Percentiles rank a stretch among this genome's conserved stretches.
Conservation (phyloP, 2,329 filamentous ascomycete genomes). For the Trichoderma lentiforme region DNA sequence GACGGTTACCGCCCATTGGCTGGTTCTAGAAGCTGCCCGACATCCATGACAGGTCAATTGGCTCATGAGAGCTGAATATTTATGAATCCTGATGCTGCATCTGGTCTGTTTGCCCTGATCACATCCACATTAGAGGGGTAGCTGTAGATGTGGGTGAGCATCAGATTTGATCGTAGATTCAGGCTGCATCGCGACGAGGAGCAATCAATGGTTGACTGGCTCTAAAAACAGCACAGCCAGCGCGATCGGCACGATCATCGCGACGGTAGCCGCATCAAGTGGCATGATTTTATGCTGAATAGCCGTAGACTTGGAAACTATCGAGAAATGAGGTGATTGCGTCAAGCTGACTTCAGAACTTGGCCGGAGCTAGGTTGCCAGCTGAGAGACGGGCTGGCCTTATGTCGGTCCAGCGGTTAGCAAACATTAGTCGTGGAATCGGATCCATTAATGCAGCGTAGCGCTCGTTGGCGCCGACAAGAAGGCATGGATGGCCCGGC, state of each 20-base stretch:
- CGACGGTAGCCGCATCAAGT: background rate
- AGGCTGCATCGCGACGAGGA: background rate
- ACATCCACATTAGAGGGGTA: background rate
- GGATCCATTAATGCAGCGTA: constrained; percentile 11
- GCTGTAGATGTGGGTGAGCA: background rate
- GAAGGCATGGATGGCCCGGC: background rate
- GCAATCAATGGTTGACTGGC: background rate
- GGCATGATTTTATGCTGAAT: background rate
- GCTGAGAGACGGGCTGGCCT: background rate
- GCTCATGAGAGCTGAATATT: background rate
- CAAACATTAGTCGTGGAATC: background rate
- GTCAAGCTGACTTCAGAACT: background rate
- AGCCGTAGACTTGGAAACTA: background rate
- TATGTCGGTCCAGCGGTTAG: constrained; percentile 11
- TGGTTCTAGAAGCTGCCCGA: background rate
- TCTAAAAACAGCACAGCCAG: background rate
- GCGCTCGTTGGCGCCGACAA: constrained; percentile 14
- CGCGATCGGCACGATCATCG: constrained; percentile 5
- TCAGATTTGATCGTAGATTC: constrained; percentile 8
- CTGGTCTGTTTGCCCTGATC: background rate
- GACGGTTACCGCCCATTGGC: background rate
- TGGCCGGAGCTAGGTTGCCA: background rate
- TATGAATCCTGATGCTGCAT: background rate
- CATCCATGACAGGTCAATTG: background rate
- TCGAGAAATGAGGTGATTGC: constrained; percentile 11